Percentiles rank a stretch among this genome's conserved stretches.
These are phyloP conservation scores for Pythium oligandrum DNA, from an alignment of 352 stramenopile species.

Conservation along the genomic window DNA sequence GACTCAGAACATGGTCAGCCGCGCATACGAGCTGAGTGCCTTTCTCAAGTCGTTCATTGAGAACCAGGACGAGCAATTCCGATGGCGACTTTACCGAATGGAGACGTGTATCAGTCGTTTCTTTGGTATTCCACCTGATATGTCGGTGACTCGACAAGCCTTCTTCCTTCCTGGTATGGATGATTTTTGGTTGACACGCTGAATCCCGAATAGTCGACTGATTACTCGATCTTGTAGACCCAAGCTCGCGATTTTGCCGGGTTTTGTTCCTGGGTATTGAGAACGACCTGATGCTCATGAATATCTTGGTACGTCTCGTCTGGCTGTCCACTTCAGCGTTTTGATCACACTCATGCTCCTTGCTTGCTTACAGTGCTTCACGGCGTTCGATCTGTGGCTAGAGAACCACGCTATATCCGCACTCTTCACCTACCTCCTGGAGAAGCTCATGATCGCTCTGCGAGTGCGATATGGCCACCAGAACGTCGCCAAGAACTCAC, in stretches of 20 bases:
- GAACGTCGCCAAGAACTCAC: constrained; percentile 46
- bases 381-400: constrained; percentile 57
- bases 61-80: constrained; percentile 72
- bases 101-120: constrained; percentile 65
- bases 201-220: constrained; percentile 3
- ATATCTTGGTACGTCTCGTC: constrained; percentile 60
- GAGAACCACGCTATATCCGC: constrained; percentile 62
- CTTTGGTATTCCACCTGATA: constrained; percentile 67
- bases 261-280: constrained; percentile 78
- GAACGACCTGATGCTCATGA: constrained; percentile 86
- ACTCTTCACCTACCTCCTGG: constrained; percentile 55
- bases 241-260: constrained; percentile 37
- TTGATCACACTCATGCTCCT: neutral
- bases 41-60: constrained; percentile 86
- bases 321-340: too few relatives aligned
- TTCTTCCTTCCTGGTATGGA: constrained; percentile 56
- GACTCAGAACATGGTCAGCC: constrained; percentile 50
- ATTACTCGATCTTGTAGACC: constrained; percentile 36
- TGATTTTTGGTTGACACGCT: constrained; percentile 7
- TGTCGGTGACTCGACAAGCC: constrained; percentile 60
- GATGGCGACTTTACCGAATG: constrained; percentile 77
- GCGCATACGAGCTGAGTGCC: constrained; percentile 45
- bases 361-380: constrained; percentile 44
- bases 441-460: constrained; percentile 28
- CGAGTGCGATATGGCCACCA: constrained; percentile 35